A percentile compares a stretch with the other conserved stretches of the same genome.
These are phyloP conservation scores for Dovyalis caffra DNA, from an alignment of 345 rosid species.

Conservation along the genomic window DNA sequence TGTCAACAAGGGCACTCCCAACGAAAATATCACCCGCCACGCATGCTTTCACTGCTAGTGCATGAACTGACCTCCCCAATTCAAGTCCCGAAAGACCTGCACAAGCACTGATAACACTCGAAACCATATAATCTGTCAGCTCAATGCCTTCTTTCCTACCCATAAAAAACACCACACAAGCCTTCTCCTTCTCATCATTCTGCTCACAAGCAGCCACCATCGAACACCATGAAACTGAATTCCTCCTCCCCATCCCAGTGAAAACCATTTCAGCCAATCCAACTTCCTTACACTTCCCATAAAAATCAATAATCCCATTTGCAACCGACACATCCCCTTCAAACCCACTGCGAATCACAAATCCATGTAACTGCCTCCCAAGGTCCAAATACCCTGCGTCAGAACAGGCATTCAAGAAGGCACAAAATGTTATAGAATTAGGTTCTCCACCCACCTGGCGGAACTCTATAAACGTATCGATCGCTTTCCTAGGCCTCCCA, in stretches of 20 bases:
- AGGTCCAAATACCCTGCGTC: conserved; percentile 45
- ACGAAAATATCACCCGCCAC: conserved; percentile 59
- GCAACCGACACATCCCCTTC: conserved; percentile 51
- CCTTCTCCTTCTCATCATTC: conserved; percentile 73
- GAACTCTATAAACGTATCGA: conserved; percentile 52
- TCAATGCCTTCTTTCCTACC: conserved; percentile 52
- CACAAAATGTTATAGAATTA: conserved; percentile 66
- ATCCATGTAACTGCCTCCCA: conserved; percentile 71
- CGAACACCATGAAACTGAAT: conserved; percentile 86
- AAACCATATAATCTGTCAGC: conserved; percentile 70
- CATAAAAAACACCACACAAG: conserved; percentile 43
- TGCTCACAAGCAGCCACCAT: conserved; percentile 63
- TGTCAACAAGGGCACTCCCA: conserved; percentile 74
- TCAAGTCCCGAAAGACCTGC: conserved; percentile 68
- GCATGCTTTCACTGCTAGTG: conserved; percentile 68
- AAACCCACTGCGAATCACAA: conserved; percentile 53
- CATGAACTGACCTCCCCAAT: conserved; percentile 68
- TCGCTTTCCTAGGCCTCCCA: conserved; percentile 46
- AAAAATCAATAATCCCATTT: conserved; percentile 75
- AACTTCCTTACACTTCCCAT: conserved; percentile 74
- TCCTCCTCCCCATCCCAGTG: conserved; percentile 47
- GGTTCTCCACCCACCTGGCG: conserved; percentile 56
- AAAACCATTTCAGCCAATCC: conserved; percentile 49
- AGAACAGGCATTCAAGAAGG: conserved; percentile 65
- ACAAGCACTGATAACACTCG: conserved; percentile 64